Base-by-base conservation (phyloP, 169 alveolate genomes). In the Plasmodium vivax region DNA sequence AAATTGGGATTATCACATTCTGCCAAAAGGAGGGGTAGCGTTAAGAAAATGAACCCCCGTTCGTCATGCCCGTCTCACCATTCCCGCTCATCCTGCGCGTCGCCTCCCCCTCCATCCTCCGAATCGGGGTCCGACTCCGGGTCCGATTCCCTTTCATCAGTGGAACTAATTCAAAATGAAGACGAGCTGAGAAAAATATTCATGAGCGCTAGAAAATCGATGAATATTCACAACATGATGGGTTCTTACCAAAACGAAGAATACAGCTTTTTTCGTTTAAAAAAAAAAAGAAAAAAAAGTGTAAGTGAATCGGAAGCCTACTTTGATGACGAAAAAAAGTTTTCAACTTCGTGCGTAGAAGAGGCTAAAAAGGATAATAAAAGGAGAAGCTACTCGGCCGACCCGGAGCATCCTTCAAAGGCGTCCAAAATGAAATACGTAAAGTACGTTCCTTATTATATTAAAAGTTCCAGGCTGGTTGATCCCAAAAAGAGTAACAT, bases 351-450 rank as follows among this genome's bases (percentile, higher is more conserved):
- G 19, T 56, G 41, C 16, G 51, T 68, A 38, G 51, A 34, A 72
- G n/a, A 32, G 30, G 19, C 2, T 1, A 30, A 54, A 45, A 90
- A 62, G 58, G 74, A 80, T 27, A 68, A 51, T n/a, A 90, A 90
- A 80, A 92, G 95, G 83, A 92, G 95, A 72, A 92, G 92, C 77
- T 92, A 92, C 54, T 92, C 95, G 38, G 58, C 92, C 14, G 92
- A 81, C 27, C 38, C 47, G 30, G 95, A 81, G 43, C 84, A 82
- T n/a, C 51, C 32, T 45, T 56, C 92, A 32, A 73, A 81, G 77
- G 7, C 27, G 54, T 72, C 83, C 27, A 83, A 92, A 82, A 51
- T 51, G 10, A 68, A 82, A 72, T 54, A 54, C 36, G 77, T 92
- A 71, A 92, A 92, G 83, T 92, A 82, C 77, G 85, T 92, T 71